Base-by-base conservation (phyloP, 371 early-diverging fungal species). In the Lichtheimia ornata region DNA sequence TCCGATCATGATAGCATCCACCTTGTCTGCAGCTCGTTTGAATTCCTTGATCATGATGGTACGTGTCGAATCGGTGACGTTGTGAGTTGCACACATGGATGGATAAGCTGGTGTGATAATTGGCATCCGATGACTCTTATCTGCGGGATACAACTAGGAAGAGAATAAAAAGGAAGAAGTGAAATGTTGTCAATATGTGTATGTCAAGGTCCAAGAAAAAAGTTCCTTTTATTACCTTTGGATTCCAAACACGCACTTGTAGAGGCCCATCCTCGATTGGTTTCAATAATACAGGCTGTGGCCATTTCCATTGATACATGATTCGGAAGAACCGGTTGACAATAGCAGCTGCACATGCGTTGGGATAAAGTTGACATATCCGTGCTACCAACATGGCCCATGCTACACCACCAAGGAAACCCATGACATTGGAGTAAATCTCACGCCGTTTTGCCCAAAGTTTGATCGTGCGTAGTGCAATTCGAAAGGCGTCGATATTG, bases 61-160 rank as follows among this genome's bases (percentile, higher is more conserved):
- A 28, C 88, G 85, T 0, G 99, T 99, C 2, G 98, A 97, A 43
- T 79, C 79, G 0, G 95, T 92, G 11, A 99, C 97, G 69, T 99
- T 99, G 79, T 99, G 99, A 0, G 99, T 99, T 2, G 99, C 89
- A 73, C 99, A 99, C 96, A 99, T 99, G 20, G 97, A 95, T 17
- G 99, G 99, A 72, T 99, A 99, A 0, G 98, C 99, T 6, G 99
- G 99, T 13, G 99, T 99, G 63, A 99, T 99, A 54, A 99, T 94
- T 1, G 99, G 99, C 99, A 99, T 99, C 30, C 90, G 86, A 73
- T 99, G 99, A 15, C 83, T 87, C 59, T 82, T 83, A 70, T 99
- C 99, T 7, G 88, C 77, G 0, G 92, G 89, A 79, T 98, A 93
- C 1, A 94, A 63, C 81, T 88, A 71, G n/a, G n/a, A 22, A 22